Percentiles rank a stretch among this genome's conserved stretches.
Conservation (phyloP, 768 basidiomycete genomes). For the Holtermannia corniformis region DNA sequence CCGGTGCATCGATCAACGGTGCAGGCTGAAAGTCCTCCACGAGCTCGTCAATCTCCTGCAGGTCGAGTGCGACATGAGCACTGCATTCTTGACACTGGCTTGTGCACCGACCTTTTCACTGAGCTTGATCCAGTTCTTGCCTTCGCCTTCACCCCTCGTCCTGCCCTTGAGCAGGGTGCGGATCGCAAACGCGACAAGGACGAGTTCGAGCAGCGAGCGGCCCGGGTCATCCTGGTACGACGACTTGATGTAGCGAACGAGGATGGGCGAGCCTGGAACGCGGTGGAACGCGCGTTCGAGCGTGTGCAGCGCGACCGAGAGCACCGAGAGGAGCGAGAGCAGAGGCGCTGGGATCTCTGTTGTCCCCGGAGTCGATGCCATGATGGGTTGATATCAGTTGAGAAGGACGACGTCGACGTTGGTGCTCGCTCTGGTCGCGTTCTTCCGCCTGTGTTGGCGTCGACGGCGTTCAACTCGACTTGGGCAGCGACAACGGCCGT, state of each 20-base stretch:
- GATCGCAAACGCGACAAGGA: conserved; percentile 78
- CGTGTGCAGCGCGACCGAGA: conserved; percentile 54
- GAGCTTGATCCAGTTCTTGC: conserved; percentile 83
- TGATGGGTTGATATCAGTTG: too few species aligned
- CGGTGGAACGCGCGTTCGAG: conserved; percentile 54
- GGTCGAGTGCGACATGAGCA: neutral
- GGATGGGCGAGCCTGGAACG: conserved; percentile 43
- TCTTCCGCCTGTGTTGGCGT: too few species aligned
- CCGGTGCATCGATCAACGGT: conserved; percentile 56
- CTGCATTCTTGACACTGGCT: conserved; percentile 2
- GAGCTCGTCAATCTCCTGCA: conserved; percentile 88
- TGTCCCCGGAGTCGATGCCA: too few species aligned
- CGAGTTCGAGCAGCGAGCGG: conserved; percentile 76
- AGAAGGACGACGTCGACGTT: too few species aligned
- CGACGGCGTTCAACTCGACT: too few species aligned
- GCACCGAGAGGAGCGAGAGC: conserved; percentile 53
- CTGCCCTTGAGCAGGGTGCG: conserved; percentile 81
- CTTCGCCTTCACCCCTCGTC: conserved; percentile 72
- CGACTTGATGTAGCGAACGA: conserved; percentile 77
- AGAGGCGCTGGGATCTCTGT: conserved; percentile 32
- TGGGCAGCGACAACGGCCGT: too few species aligned
- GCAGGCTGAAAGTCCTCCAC: conserved; percentile 93
- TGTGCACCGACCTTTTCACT: conserved; percentile 62
- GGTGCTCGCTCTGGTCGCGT: too few species aligned
- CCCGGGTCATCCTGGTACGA: conserved; percentile 89